A percentile compares a stretch with the other conserved stretches of the same genome.
These are phyloP conservation scores for Gloeophyllum trabeum DNA, from an alignment of 768 basidiomycete species.

Conservation along the genomic window DNA sequence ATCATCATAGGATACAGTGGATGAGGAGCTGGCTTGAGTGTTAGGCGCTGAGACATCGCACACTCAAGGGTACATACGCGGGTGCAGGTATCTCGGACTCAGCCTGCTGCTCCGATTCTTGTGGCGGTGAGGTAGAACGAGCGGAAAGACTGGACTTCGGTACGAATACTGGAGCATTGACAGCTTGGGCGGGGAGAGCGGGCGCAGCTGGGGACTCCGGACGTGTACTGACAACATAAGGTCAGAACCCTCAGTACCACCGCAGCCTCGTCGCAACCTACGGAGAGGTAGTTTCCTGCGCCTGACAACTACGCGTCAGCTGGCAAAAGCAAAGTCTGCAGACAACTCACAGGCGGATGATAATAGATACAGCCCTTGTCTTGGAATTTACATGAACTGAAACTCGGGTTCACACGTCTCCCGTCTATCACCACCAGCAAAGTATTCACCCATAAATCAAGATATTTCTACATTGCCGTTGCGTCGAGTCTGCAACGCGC, in stretches of 20 bases:
- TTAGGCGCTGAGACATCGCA: too few species aligned
- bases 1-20: constrained; percentile 11
- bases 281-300: not conserved
- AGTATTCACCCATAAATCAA: constrained; percentile 73
- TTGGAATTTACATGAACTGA: constrained; percentile 74
- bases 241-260: constrained; percentile 5
- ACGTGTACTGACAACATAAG: constrained; percentile 17
- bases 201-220: constrained; percentile 34
- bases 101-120: not conserved
- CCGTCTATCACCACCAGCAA: constrained; percentile 1
- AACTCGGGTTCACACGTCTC: not conserved
- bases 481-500: constrained; percentile 41
- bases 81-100: constrained; percentile 1
- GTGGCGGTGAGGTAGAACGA: constrained; percentile 10
- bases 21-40: not conserved
- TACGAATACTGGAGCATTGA: constrained; percentile 80
- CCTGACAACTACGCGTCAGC: not conserved
- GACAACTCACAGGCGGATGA: constrained; percentile 54
- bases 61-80: not conserved
- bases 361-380: constrained; percentile 80
- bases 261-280: not conserved
- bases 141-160: constrained; percentile 41
- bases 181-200: constrained; percentile 46
- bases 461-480: constrained; percentile 84
- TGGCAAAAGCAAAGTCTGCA: constrained; percentile 1